Percentiles rank a stretch among this genome's conserved stretches.
phyloP scores from a whole-genome alignment of 2,329 filamentous ascomycete species.

The Escovopsis sp. region DNA sequence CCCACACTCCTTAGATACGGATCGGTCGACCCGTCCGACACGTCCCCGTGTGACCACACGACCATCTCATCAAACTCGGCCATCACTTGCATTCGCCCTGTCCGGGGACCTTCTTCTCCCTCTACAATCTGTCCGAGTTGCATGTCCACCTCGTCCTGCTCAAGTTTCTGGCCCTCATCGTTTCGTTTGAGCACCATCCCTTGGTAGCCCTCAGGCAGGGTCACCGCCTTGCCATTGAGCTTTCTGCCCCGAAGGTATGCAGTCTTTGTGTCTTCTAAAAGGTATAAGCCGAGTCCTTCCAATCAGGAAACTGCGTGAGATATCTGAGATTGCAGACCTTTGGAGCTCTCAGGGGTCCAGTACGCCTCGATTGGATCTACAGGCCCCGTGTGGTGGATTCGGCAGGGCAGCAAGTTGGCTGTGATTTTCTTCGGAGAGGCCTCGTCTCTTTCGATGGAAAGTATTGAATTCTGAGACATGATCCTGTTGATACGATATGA shows the following conservation, averaged over 20 bases:
- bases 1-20: conserved; percentile 58
- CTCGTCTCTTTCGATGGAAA: conserved; percentile 20
- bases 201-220: conserved; percentile 56
- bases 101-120: conserved; percentile 25
- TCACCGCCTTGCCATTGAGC: conserved; percentile 51
- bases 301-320: not conserved
- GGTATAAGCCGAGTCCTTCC: not conserved
- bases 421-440: conserved; percentile 24
- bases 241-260: conserved; percentile 71
- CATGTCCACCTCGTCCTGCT: not conserved
- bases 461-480: conserved; percentile 30
- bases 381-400: conserved; percentile 62
- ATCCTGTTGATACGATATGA: conserved; percentile 1
- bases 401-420: conserved; percentile 66
- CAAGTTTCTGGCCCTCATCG: conserved; percentile 16
- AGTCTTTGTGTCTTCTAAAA: conserved; percentile 34
- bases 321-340: conserved; percentile 1
- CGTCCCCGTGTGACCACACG: conserved; percentile 70
- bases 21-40: conserved; percentile 48
- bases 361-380: conserved; percentile 48
- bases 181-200: conserved; percentile 41
- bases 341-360: conserved; percentile 48
- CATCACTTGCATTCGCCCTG: conserved; percentile 45
- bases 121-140: not conserved
- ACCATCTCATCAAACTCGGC: conserved; percentile 60